Evolutionary conservation across 2,329 filamentous ascomycete species (phyloP).

Genomic region (Neurospora sp.): DNA sequence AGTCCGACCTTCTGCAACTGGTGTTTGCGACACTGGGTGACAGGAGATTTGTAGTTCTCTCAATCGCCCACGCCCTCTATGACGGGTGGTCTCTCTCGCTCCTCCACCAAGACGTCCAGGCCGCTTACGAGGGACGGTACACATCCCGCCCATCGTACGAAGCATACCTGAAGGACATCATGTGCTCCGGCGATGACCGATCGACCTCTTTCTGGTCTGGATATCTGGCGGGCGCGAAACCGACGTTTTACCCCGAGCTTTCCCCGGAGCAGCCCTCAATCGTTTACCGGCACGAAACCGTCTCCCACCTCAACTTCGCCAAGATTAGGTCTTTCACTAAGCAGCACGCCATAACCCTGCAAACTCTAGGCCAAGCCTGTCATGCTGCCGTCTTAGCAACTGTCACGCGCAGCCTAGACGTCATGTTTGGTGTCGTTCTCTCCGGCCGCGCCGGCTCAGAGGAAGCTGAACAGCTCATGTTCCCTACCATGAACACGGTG

Average conservation of each 20-base stretch:
- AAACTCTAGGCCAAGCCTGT: constrained; percentile 65
- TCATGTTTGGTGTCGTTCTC: constrained; percentile 74
- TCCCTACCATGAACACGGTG: constrained; percentile 90
- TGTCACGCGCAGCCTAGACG: constrained; percentile 55
- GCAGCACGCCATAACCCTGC: constrained; percentile 57
- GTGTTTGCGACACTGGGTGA: constrained; percentile 27
- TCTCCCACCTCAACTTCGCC: constrained; percentile 31
- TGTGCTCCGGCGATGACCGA: constrained; percentile 31
- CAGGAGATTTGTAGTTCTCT: constrained; percentile 46
- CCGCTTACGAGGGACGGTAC: constrained; percentile 46
- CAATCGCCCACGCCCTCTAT: constrained; percentile 79
- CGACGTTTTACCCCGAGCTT: constrained; percentile 18
- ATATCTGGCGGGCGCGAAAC: constrained; percentile 44
- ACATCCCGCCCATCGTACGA: constrained; percentile 37
- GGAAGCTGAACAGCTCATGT: constrained; percentile 57
- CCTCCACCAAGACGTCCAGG: constrained; percentile 59
- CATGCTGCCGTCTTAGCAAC: constrained; percentile 65
- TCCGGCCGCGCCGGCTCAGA: constrained; percentile 69
- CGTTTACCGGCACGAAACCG: constrained; percentile 33
- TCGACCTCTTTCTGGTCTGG: constrained; percentile 60
- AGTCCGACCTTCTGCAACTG: constrained; percentile 38
- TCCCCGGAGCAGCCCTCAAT: background rate
- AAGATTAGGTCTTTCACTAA: constrained; percentile 53
- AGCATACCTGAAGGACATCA: constrained; percentile 41
- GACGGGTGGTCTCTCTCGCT: constrained; percentile 77